phyloP scores from a whole-genome alignment of 768 basidiomycete genomes.

The Serendipita indica region DNA sequence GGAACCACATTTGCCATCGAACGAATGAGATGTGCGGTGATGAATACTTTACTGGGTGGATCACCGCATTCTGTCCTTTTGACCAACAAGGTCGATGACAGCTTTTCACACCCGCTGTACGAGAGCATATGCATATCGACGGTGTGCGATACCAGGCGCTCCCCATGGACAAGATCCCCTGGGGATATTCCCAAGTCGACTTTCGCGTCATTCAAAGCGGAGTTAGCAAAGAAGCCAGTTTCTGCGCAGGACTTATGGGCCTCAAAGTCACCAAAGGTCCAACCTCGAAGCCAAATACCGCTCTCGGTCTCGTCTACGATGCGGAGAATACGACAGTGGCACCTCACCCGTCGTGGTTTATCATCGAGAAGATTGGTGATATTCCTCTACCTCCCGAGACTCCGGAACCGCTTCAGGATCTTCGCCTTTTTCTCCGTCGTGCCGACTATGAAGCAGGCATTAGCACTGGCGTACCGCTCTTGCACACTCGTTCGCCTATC shows the following conservation, averaged over 20 bases:
- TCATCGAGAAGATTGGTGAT: not conserved
- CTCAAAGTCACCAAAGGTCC: not conserved
- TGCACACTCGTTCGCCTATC: not conserved
- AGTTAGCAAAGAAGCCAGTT: not conserved
- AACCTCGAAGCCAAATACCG: not conserved
- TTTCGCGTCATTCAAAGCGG: not conserved
- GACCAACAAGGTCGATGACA: not conserved
- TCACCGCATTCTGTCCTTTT: conserved; percentile 2
- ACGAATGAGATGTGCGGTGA: not conserved
- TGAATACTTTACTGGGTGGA: conserved; percentile 8
- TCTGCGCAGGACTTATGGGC: not conserved
- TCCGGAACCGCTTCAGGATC: not conserved
- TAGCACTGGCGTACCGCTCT: not conserved
- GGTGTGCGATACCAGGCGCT: not conserved
- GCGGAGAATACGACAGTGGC: not conserved
- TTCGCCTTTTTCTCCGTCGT: not conserved
- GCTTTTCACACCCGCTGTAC: not conserved
- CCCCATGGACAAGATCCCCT: not conserved
- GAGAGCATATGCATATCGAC: not conserved
- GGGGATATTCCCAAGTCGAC: not conserved
- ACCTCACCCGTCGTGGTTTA: not conserved
- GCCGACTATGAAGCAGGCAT: not conserved
- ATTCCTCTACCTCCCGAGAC: not conserved
- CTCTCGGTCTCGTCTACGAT: not conserved
- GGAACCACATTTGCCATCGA: conserved; percentile 2